Evolutionary conservation across 305 asterid species (phyloP).

Genomic region (Salvia sclarea): DNA sequence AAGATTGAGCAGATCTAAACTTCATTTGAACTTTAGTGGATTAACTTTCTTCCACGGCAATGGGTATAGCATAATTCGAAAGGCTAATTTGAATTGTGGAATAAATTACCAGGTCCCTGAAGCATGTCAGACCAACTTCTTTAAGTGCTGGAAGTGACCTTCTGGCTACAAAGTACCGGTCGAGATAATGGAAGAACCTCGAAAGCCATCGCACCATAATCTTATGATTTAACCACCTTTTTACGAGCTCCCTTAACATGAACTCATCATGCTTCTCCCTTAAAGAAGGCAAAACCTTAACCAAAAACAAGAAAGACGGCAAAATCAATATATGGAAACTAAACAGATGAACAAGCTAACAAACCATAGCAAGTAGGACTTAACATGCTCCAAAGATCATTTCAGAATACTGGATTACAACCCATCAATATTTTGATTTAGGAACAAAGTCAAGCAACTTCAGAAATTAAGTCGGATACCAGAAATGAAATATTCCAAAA

Average conservation of each 20-base stretch:
- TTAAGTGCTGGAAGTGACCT: conserved; percentile 74
- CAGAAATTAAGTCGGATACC: conserved; percentile 18
- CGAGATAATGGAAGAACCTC: conserved; percentile 76
- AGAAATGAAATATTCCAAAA: conserved; percentile 9
- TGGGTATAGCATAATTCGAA: conserved; percentile 5
- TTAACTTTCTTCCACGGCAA: conserved; percentile 1
- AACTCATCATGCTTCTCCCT: conserved; percentile 83
- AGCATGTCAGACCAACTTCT: conserved; percentile 83
- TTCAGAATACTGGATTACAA: conserved; percentile 12
- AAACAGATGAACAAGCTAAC: conserved; percentile 12
- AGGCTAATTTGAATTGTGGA: conserved; percentile 13
- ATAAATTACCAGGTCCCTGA: conserved; percentile 62
- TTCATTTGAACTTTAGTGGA: not conserved
- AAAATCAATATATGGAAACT: conserved; percentile 17
- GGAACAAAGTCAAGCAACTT: conserved; percentile 16
- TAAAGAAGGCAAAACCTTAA: conserved; percentile 74
- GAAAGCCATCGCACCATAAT: conserved; percentile 89
- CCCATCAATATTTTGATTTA: conserved; percentile 9
- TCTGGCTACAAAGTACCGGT: conserved; percentile 78
- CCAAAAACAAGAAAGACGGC: conserved; percentile 17
- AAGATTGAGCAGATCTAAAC: too few species aligned
- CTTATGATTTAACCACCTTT: conserved; percentile 82
- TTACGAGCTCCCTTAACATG: conserved; percentile 76
- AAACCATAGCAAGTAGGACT: too few species aligned
- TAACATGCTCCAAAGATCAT: conserved; percentile 8